A percentile compares a stretch with the other conserved stretches of the same genome.
Evolutionary conservation across 129 eudicot species (phyloP).

Genomic region (Glebionis coronaria): DNA sequence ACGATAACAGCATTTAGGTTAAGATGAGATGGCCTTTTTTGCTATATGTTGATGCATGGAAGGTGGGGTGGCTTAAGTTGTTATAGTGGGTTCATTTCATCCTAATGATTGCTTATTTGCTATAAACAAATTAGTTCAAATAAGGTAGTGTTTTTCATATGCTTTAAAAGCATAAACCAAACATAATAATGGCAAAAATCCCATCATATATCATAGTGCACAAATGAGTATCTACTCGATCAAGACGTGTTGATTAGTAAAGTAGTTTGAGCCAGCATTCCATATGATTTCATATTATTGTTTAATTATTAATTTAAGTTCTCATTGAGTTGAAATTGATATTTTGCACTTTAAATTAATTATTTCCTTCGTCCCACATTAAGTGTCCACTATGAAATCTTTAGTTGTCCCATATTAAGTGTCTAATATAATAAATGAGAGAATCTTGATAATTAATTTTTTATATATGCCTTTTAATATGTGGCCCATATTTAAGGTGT

Average conservation of each 20-base stretch:
- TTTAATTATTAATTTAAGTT: slow-evolving; percentile 1
- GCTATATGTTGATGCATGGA: slow-evolving; percentile 5
- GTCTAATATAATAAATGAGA: too few relatives aligned
- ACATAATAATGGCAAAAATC: slow-evolving; percentile 32
- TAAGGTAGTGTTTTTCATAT: slow-evolving; percentile 3
- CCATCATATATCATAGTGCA: slow-evolving; percentile 34
- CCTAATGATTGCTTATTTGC: slow-evolving; percentile 26
- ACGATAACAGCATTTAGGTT: slow-evolving; percentile 12
- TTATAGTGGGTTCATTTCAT: slow-evolving; percentile 27
- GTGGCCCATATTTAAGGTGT: too few relatives aligned
- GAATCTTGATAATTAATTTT: too few relatives aligned
- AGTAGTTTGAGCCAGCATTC: slow-evolving; percentile 30
- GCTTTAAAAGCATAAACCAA: slow-evolving; percentile 20
- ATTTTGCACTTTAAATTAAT: too few relatives aligned
- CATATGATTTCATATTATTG: slow-evolving; percentile 21
- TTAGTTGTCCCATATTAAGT: too few relatives aligned
- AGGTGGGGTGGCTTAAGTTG: slow-evolving; percentile 13
- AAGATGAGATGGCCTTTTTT: not conserved
- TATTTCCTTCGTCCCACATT: too few relatives aligned
- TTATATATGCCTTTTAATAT: too few relatives aligned
- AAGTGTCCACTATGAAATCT: too few relatives aligned
- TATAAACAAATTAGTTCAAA: slow-evolving; percentile 13
- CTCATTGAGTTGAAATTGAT: too few relatives aligned
- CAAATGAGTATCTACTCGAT: slow-evolving; percentile 42
- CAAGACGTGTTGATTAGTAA: slow-evolving; percentile 34